Conservation (phyloP, 306 rosid species). For the Datisca glomerata region DNA sequence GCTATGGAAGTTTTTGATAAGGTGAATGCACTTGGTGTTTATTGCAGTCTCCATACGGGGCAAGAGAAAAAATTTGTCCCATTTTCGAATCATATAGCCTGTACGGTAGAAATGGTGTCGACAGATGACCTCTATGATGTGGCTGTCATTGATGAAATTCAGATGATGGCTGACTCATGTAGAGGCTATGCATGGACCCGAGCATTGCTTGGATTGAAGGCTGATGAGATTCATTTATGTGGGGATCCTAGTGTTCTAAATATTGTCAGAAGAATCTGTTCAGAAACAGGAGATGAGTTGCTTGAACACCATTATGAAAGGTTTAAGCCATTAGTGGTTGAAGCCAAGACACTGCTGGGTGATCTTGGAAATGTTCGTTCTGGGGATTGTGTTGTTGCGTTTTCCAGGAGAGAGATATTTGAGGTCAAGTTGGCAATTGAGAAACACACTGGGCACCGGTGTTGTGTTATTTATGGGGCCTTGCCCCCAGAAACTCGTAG, state of each 20-base stretch:
- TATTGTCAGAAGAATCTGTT: conserved; percentile 55
- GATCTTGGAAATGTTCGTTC: conserved; percentile 65
- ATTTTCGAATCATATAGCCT: conserved; percentile 64
- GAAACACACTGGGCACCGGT: conserved; percentile 60
- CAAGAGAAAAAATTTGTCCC: conserved; percentile 85
- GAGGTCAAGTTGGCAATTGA: conserved; percentile 82
- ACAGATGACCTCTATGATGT: conserved; percentile 72
- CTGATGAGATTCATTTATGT: conserved; percentile 81
- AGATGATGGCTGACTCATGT: conserved; percentile 62
- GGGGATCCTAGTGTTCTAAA: conserved; percentile 88
- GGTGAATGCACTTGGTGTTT: conserved; percentile 71
- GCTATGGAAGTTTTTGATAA: conserved; percentile 98
- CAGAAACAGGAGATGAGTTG: conserved; percentile 77
- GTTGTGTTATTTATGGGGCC: conserved; percentile 86
- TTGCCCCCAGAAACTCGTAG: conserved; percentile 92
- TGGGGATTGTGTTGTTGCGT: conserved; percentile 96
- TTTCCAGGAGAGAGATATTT: conserved; percentile 92
- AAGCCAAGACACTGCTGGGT: conserved; percentile 80
- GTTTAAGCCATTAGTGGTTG: conserved; percentile 89
- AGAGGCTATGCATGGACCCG: conserved; percentile 92
- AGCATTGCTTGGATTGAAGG: conserved; percentile 81
- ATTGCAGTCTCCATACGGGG: conserved; percentile 70
- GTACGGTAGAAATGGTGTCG: conserved; percentile 90
- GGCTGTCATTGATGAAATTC: conserved; percentile 86
- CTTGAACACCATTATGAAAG: conserved; percentile 65